These are phyloP conservation scores for Psilocybe sp. DNA, from an alignment of 768 basidiomycete species.

Conservation along the genomic window DNA sequence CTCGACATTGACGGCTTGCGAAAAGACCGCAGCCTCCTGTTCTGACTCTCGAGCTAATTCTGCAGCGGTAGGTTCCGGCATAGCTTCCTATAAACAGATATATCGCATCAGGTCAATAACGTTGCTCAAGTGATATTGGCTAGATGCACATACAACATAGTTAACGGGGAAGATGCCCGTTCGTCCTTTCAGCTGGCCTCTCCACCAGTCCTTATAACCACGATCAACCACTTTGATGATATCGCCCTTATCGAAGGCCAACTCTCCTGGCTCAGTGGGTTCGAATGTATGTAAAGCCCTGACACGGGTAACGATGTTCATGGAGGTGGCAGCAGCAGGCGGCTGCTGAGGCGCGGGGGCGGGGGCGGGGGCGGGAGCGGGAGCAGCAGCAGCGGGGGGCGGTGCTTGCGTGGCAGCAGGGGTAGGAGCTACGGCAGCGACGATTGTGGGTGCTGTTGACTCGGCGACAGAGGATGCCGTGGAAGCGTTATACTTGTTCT, in stretches of 20 bases:
- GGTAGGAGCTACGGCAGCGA: conserved; percentile 11
- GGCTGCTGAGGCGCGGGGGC: conserved; percentile 9
- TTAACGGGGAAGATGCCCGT: conserved; percentile 97
- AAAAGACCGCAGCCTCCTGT: conserved; percentile 84
- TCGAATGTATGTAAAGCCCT: conserved; percentile 87
- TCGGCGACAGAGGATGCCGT: conserved; percentile 2
- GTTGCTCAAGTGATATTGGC: too few species aligned
- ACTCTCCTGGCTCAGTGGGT: conserved; percentile 83
- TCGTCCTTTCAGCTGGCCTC: conserved; percentile 84
- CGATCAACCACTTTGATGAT: conserved; percentile 94
- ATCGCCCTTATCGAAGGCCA: conserved; percentile 90
- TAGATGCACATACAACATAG: conserved; percentile 67
- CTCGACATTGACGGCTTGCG: conserved; percentile 84
- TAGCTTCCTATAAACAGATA: conserved; percentile 54
- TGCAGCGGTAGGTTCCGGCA: conserved; percentile 77
- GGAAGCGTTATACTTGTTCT: conserved; percentile 2
- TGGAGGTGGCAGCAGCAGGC: conserved; percentile 11
- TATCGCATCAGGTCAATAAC: neutral
- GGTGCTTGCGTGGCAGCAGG: conserved; percentile 6
- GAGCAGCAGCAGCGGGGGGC: conserved; percentile 13
- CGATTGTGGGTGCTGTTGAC: conserved; percentile 2
- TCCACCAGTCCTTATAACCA: conserved; percentile 96
- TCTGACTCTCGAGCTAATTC: conserved; percentile 83
- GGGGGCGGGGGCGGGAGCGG: conserved; percentile 14
- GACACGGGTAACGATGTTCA: conserved; percentile 71